Base-by-base conservation (phyloP, 345 rosid genomes). In the Eutrema japonicum region DNA sequence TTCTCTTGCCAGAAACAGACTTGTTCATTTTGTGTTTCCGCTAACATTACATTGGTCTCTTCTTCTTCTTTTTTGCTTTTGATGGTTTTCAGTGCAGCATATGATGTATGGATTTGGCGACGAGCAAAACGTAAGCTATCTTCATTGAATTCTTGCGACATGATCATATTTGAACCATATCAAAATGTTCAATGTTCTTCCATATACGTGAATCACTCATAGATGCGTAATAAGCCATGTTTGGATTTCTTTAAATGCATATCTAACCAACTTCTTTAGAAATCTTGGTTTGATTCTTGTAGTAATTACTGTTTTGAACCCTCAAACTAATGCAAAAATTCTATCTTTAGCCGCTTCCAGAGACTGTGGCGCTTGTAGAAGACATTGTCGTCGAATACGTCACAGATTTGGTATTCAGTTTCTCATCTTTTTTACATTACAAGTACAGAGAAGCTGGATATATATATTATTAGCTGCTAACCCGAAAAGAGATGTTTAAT, bases 21-120 rank as follows among this genome's bases (percentile, higher is more conserved):
- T 53, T 53, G 51, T 42, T 47, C 8, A 26, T 68, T 16, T 27
- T 51, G 16, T 66, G 42, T 9, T 38, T 38, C 42, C 42, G 42
- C 1, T 46, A 7, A n/a, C n/a, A n/a, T n/a, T n/a, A 32, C 22
- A 32, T 4, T 70, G 45, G 2, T 9, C 22, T 18, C 22, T 18
- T 18, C 22, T 18, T 18, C 22, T 18, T 30, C n/a, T 10, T n/a
- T 30, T 64, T 10, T 6, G 4, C 4, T 22, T 51, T 58, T 26
- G 42, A 29, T 66, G 66, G 29, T 73, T 42, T 46, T 16, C 85
- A 92, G 96, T 95, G 88, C 96, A 86, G 82, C 99, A 90, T 74
- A 95, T 90, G 97, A 90, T 95, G 96, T 92, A 86, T 80, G 97
- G 97, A 30, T 92, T 90, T 33, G 96, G 99, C 10, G 97, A 94